Evolutionary conservation across 225 moss, liverwort and hornwort genomes (phyloP).

Genomic region (Climacium dendroides): DNA sequence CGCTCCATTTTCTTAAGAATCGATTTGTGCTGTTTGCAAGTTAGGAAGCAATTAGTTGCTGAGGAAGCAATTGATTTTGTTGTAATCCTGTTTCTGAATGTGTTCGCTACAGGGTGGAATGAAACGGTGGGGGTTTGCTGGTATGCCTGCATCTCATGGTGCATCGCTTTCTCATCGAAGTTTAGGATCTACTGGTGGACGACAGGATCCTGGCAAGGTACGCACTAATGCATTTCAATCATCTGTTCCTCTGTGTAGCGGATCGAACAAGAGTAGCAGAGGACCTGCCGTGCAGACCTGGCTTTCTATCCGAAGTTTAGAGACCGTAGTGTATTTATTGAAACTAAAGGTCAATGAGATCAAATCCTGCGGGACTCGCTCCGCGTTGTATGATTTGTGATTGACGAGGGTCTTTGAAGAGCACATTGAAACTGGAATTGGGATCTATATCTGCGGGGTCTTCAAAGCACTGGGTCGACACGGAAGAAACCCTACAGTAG

Average conservation of each 20-base stretch:
- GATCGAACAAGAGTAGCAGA: background rate
- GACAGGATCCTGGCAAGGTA: constrained; percentile 98
- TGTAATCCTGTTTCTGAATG: background rate
- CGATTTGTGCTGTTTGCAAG: background rate
- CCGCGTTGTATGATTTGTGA: background rate
- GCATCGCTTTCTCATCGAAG: constrained; percentile 97
- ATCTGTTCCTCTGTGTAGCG: background rate
- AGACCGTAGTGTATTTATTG: background rate
- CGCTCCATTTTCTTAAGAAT: background rate
- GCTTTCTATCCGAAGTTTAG: background rate
- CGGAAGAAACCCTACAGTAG: background rate
- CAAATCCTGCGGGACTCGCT: background rate
- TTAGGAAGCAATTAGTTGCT: background rate
- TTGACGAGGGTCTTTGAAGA: background rate
- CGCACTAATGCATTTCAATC: background rate
- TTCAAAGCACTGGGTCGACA: background rate
- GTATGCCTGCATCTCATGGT: constrained; percentile 98
- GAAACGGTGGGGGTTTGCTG: constrained; percentile 98
- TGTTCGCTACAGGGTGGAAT: constrained; percentile 67
- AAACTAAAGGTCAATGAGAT: background rate
- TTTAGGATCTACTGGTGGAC: constrained; percentile 95
- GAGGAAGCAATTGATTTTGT: background rate
- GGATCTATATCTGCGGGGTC: too few relatives aligned
- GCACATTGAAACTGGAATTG: background rate
- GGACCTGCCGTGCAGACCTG: background rate